Base-by-base conservation (phyloP, 2,329 filamentous ascomycete genomes). In the Biscogniauxia mediterranea region DNA sequence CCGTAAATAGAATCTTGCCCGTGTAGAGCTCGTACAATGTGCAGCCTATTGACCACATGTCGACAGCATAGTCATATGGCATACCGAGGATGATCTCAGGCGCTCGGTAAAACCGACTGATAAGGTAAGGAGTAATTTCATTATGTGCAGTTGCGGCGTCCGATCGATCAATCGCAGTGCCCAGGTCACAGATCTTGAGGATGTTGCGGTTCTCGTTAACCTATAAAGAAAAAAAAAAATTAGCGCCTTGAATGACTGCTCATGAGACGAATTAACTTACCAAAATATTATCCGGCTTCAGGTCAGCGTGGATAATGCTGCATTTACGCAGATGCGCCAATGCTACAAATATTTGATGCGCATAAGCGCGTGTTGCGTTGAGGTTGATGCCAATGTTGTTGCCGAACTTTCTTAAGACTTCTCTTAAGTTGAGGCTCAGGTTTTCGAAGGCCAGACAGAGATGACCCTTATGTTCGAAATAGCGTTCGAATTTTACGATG, bases 11-110 rank as follows among this genome's bases (percentile, higher is more conserved):
- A 61, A 99, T 98, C 76, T 97, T 97, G 71, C 95, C 95, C 0
- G 95, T 98, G 79, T 96, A 98, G 50, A 99, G 82, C 78, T 99
- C 95, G 76, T 96, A 99, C 28, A 98, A 82, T 0, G 95, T 99
- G 78, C 95, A 99, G 46, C 95, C 96, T 67, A 98, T 92, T 7
- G 94, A 96, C 95, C 95, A 99, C 82, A 97, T 91, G 75, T 99
- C 95, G 66, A 98, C 92, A 7, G 90, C 89, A 74, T 94, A 96
- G 74, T 97, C 93, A 75, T 96, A 97, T 9, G 91, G 90, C 80
- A 97, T 93, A n/a, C 95, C 95, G 3, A 99, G 84, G 64, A 99
- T 97, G 73, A 99, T 92, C 78, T 99, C 95, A 1, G 96, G 95
- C 3, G 95, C 95, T 63, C 95, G 90, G 75, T 99, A 99, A 78